Conservation (phyloP, 495 filamentous ascomycete genomes). For the Aspergillus taichungensis region DNA sequence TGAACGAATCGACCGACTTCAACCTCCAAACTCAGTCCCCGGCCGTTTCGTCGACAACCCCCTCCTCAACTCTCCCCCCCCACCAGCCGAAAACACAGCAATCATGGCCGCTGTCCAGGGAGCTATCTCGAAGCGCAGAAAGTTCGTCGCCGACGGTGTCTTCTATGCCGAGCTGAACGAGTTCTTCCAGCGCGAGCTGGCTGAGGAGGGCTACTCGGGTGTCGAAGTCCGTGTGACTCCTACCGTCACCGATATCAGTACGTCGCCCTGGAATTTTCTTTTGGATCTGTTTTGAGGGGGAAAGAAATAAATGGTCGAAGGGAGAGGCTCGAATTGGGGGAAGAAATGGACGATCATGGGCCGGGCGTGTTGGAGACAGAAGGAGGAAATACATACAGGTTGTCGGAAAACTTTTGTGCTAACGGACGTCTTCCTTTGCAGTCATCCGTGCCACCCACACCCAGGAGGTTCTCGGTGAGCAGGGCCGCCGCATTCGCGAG, state of each 20-base stretch:
- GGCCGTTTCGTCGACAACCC: conserved; percentile 32
- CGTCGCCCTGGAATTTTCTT: conserved; percentile 21
- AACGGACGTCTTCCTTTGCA: conserved; percentile 31
- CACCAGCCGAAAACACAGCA: conserved; percentile 30
- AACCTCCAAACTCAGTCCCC: conserved; percentile 18
- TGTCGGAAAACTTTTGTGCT: conserved; percentile 17
- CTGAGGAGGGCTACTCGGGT: conserved; percentile 99
- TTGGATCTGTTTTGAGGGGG: conserved; percentile 3
- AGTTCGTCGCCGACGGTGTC: conserved; percentile 99
- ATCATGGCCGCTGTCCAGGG: conserved; percentile 62
- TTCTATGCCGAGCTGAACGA: conserved; percentile 99
- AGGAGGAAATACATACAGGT: background rate
- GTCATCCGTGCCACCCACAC: conserved; percentile 99
- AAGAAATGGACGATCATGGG: background rate
- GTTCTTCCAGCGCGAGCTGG: conserved; percentile 99
- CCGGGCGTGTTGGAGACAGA: background rate
- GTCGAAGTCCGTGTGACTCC: conserved; percentile 99
- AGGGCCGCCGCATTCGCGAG: conserved; percentile 98
- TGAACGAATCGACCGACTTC: background rate
- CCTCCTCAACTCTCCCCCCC: conserved; percentile 13
- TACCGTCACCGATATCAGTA: conserved; percentile 98
- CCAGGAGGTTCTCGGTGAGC: conserved; percentile 98
- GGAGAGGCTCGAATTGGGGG: background rate
- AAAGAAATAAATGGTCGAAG: background rate
- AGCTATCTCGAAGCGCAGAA: conserved; percentile 91